phyloP scores from a whole-genome alignment of 202 grass and related monocot genomes.

The Tripidium arundinaceum region DNA sequence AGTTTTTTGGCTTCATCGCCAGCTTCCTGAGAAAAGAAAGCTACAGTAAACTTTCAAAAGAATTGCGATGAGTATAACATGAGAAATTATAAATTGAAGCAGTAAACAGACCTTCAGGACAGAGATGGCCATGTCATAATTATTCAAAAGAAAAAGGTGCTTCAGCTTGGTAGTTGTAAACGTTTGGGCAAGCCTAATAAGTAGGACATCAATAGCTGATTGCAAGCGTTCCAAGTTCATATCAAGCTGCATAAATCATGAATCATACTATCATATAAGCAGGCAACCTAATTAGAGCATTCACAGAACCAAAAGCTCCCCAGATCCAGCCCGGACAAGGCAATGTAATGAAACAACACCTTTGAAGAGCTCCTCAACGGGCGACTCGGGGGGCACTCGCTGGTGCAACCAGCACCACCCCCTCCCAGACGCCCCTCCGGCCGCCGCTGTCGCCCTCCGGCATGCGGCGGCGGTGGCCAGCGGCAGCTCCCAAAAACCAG shows the following conservation, averaged over 20 bases:
- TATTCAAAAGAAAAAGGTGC: slow-evolving; percentile 91
- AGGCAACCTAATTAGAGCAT: neutral
- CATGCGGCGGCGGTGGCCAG: too few relatives aligned
- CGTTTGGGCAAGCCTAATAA: slow-evolving; percentile 51
- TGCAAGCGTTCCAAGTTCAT: slow-evolving; percentile 72
- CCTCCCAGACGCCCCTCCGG: too few relatives aligned
- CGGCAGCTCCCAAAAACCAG: too few relatives aligned
- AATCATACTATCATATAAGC: slow-evolving; percentile 22
- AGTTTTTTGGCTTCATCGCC: slow-evolving; percentile 49
- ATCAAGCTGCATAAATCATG: slow-evolving; percentile 62
- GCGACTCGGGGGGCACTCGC: too few relatives aligned
- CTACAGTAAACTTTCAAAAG: neutral
- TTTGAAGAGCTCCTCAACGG: too few relatives aligned
- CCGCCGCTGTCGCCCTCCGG: too few relatives aligned
- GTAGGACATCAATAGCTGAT: slow-evolving; percentile 63
- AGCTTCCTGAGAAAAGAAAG: slow-evolving; percentile 50
- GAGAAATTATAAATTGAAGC: neutral
- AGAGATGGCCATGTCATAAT: slow-evolving; percentile 89
- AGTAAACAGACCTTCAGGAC: slow-evolving; percentile 65
- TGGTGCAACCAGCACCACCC: too few relatives aligned
- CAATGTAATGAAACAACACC: too few relatives aligned
- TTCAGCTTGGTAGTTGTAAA: slow-evolving; percentile 58
- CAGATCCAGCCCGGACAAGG: too few relatives aligned
- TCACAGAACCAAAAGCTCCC: too few relatives aligned
- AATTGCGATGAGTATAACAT: neutral